phyloP scores from a whole-genome alignment of 2,329 filamentous ascomycete genomes.

The Emmonsiellopsis sp. region DNA sequence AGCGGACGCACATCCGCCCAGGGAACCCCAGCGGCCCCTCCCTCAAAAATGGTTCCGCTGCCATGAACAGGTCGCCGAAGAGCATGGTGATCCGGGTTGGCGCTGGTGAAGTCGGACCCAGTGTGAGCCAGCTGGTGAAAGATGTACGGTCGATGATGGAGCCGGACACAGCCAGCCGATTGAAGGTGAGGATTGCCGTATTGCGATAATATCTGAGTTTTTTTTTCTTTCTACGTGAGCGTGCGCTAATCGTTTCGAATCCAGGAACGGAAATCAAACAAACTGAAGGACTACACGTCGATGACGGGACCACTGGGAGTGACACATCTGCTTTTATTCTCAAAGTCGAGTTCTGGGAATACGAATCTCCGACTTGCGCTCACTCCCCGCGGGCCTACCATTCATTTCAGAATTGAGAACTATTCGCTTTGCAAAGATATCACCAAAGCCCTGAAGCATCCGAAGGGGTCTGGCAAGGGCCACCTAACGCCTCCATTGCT shows the following conservation, averaged over 20 bases:
- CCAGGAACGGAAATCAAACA: slow-evolving; percentile 73
- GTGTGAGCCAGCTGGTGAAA: slow-evolving; percentile 79
- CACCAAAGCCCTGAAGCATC: slow-evolving; percentile 70
- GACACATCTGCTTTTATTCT: slow-evolving; percentile 87
- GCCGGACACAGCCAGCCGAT: slow-evolving; percentile 76
- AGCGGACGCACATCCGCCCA: slow-evolving; percentile 71
- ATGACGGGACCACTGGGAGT: slow-evolving; percentile 95
- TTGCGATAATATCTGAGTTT: neutral
- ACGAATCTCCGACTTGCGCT: slow-evolving; percentile 83
- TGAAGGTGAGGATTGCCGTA: slow-evolving; percentile 48
- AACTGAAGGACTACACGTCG: slow-evolving; percentile 80
- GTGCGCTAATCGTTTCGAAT: neutral
- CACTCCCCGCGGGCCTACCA: slow-evolving; percentile 80
- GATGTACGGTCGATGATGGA: slow-evolving; percentile 94
- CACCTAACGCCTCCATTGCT: slow-evolving; percentile 78
- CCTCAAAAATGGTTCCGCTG: slow-evolving; percentile 47
- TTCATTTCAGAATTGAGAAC: slow-evolving; percentile 89
- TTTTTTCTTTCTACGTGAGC: slow-evolving; percentile 5
- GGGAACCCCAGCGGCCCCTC: slow-evolving; percentile 47
- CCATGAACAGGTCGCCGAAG: slow-evolving; percentile 62
- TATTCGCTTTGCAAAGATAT: slow-evolving; percentile 94
- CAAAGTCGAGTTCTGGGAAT: slow-evolving; percentile 78
- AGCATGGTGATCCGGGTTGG: slow-evolving; percentile 98
- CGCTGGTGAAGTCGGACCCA: slow-evolving; percentile 83
- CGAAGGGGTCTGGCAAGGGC: slow-evolving; percentile 73